A percentile compares a stretch with the other conserved stretches of the same genome.
Evolutionary conservation across 129 eudicot genomes (phyloP).

Genomic region (Helianthus annuus): HanXRQr2.0-SUNRISE NC_035438.2:12938237-12938736

Average conservation of each 20-base stretch:
- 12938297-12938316: no score
- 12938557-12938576: constrained; percentile 58
- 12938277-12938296: no score
- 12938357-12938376: no score
- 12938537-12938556: constrained; percentile 88
- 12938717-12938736: constrained; percentile 36
- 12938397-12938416: not conserved
- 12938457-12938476: constrained; percentile 99
- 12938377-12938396: no score
- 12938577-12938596: not conserved
- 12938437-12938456: not conserved
- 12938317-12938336: no score
- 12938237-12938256: no score
- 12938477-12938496: constrained; percentile 83
- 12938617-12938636: not conserved
- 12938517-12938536: constrained; percentile 83
- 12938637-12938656: constrained; percentile 74
- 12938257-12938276: no score
- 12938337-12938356: no score
- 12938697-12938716: constrained; percentile 34
- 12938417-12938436: not conserved
- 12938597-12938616: not conserved
- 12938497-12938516: constrained; percentile 77
- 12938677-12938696: constrained; percentile 64
- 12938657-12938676: constrained; percentile 74